These are phyloP conservation scores for Chytridium lagenaria DNA, from an alignment of 371 early-diverging fungal species.

Conservation along the genomic window DNA sequence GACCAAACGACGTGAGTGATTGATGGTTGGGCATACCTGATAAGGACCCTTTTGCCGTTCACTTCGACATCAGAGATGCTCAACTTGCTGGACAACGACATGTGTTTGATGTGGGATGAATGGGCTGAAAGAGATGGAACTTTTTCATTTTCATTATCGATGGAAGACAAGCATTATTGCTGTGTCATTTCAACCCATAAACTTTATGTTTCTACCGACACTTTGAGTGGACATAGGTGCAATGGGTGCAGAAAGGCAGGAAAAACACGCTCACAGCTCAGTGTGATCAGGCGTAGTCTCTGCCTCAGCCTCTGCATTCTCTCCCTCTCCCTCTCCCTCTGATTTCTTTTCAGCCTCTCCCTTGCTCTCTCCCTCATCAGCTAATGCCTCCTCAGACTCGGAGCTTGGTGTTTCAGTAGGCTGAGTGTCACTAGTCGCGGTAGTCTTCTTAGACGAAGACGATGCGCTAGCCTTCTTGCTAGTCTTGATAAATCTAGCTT, in stretches of 20 bases:
- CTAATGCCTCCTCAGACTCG: neutral
- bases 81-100: conserved; percentile 45
- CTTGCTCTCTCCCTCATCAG: too few relatives aligned
- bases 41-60: conserved; percentile 88
- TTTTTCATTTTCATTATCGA: neutral
- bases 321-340: neutral
- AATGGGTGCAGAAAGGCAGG: neutral
- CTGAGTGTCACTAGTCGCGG: conserved; percentile 14
- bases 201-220: too few relatives aligned
- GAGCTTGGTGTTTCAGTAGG: conserved; percentile 15
- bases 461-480: conserved; percentile 21
- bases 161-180: neutral
- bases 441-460: conserved; percentile 8
- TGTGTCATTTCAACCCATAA: too few relatives aligned
- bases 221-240: too few relatives aligned
- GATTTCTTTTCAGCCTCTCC: too few relatives aligned
- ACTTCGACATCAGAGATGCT: conserved; percentile 84
- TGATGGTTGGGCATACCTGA: conserved; percentile 69
- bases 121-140: neutral
- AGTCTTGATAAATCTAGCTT: conserved; percentile 16
- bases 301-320: conserved; percentile 7
- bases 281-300: conserved; percentile 11
- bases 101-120: conserved; percentile 1
- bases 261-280: conserved; percentile 1
- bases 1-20: neutral